These are phyloP conservation scores for Prunus fruticosa DNA, from an alignment of 306 rosid species.

Conservation along the genomic window DNA sequence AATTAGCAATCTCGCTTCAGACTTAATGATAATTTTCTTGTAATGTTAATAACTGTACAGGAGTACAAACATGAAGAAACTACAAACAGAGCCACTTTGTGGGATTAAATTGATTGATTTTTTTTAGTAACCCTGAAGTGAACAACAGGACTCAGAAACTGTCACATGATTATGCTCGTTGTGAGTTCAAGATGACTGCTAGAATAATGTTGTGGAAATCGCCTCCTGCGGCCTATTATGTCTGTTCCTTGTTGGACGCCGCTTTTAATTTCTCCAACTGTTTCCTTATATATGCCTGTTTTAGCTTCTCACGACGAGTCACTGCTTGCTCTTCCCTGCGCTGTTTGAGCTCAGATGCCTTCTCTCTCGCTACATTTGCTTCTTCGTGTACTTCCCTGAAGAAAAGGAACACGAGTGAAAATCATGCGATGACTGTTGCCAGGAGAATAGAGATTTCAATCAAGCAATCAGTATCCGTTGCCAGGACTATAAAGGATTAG, in stretches of 20 bases:
- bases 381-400: constrained; percentile 92
- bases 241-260: constrained; percentile 38
- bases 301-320: constrained; percentile 74
- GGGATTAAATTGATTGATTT: not conserved
- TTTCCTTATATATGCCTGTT: constrained; percentile 80
- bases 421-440: not conserved
- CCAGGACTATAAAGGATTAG: not conserved
- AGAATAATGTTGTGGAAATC: not conserved
- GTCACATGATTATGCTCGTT: not conserved
- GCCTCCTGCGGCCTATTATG: constrained; percentile 1
- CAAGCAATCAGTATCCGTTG: not conserved
- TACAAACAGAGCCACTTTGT: not conserved
- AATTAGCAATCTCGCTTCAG: too few relatives aligned
- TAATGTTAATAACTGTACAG: not conserved
- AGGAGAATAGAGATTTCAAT: not conserved
- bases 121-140: not conserved
- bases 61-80: not conserved
- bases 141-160: not conserved
- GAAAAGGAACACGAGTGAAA: constrained; percentile 13
- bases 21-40: not conserved
- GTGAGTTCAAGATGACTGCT: not conserved
- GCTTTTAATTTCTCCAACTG: constrained; percentile 74
- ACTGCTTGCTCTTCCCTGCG: constrained; percentile 73
- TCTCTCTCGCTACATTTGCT: constrained; percentile 75
- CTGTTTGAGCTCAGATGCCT: constrained; percentile 69